A percentile compares a stretch with the other conserved stretches of the same genome.
Evolutionary conservation across 2,329 filamentous ascomycete species (phyloP).

Genomic region (Claviceps humidiphila): DNA sequence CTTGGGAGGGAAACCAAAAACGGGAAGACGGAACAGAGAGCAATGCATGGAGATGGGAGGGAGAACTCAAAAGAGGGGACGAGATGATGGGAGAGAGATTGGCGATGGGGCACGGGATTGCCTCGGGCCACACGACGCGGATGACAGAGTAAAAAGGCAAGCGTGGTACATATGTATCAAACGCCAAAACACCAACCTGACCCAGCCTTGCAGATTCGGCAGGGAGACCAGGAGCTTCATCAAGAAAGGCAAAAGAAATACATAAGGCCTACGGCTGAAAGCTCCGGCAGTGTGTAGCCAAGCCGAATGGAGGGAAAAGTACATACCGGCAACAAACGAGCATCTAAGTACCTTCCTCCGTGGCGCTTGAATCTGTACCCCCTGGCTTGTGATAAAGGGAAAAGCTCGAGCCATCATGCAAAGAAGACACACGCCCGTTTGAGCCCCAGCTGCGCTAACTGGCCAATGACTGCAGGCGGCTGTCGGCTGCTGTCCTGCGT

Average conservation of each 20-base stretch:
- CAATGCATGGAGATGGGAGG: not conserved
- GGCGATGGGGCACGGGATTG: not conserved
- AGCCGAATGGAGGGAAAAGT: no score
- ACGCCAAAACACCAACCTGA: conserved; percentile 3
- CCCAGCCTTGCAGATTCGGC: not conserved
- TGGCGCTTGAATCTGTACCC: not conserved
- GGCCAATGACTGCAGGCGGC: conserved; percentile 1
- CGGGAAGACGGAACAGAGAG: not conserved
- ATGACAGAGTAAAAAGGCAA: not conserved
- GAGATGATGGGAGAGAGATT: not conserved
- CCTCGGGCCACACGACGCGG: not conserved
- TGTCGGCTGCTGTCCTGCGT: not conserved
- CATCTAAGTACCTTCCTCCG: not conserved
- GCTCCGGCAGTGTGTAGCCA: not conserved
- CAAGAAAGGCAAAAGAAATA: not conserved
- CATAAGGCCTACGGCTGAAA: not conserved
- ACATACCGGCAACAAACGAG: not conserved
- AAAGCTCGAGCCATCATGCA: not conserved
- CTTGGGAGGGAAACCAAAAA: not conserved
- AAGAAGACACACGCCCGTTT: conserved; percentile 4
- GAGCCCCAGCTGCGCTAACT: not conserved
- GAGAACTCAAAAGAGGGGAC: not conserved
- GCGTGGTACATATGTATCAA: not conserved
- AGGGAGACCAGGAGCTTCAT: not conserved
- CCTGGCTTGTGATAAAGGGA: not conserved